These are phyloP conservation scores for Globisporangium nagaii DNA, from an alignment of 352 stramenopile genomes.

Conservation along the genomic window DNA sequence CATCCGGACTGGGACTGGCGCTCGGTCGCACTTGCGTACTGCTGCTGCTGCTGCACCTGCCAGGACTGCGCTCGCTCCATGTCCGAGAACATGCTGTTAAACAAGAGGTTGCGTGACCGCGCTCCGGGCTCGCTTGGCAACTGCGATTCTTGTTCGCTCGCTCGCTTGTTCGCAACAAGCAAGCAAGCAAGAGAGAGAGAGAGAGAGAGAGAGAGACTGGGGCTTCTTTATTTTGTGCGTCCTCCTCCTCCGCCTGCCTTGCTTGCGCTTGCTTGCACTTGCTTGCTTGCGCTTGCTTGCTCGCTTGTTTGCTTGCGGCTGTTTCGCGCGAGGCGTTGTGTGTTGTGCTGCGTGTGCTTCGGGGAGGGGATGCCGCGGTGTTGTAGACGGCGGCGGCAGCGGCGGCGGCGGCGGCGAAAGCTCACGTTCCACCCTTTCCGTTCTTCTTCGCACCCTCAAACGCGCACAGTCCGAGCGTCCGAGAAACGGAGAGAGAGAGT, in stretches of 20 bases:
- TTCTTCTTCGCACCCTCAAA: too few species aligned
- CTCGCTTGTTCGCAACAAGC: not conserved
- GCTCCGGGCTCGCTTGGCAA: not conserved
- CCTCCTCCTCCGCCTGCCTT: too few species aligned
- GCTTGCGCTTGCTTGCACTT: not conserved
- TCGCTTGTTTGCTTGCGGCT: not conserved
- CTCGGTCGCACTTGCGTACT: constrained; percentile 6
- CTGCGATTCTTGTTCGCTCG: not conserved
- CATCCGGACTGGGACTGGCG: constrained; percentile 38
- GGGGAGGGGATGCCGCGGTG: not conserved
- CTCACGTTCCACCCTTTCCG: too few species aligned
- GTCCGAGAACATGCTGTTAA: constrained; percentile 6
- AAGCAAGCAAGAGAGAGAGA: not conserved
- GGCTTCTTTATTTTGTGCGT: not conserved
- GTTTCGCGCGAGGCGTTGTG: not conserved
- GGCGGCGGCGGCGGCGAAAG: too few species aligned
- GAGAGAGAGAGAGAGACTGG: not conserved
- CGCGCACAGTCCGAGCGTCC: too few species aligned
- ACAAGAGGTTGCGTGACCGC: not conserved
- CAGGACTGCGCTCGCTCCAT: constrained; percentile 5
- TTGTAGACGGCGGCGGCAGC: too few species aligned
- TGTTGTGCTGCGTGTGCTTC: not conserved
- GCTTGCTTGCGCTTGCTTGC: not conserved
- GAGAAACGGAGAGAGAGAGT: too few species aligned
- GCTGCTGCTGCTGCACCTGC: constrained; percentile 7